Conservation (phyloP, 495 filamentous ascomycete genomes). For the Hypoxylon intermedium region DNA sequence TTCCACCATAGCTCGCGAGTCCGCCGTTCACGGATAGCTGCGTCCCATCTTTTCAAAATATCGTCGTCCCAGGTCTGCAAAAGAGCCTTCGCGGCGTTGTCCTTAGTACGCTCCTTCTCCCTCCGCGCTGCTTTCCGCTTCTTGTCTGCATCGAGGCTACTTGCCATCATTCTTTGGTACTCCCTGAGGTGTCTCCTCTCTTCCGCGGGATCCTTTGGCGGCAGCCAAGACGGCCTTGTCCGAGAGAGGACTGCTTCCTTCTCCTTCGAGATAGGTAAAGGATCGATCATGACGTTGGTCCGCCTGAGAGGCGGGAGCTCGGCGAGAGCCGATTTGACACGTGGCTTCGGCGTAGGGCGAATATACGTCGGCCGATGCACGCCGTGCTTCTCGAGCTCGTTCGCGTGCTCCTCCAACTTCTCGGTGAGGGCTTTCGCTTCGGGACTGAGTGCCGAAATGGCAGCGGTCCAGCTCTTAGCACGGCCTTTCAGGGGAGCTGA, state of each 20-base stretch:
- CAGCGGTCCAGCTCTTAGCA: conserved; percentile 85
- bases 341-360: conserved; percentile 55
- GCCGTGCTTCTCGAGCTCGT: conserved; percentile 60
- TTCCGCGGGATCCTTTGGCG: conserved; percentile 91
- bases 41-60: conserved; percentile 85
- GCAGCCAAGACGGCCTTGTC: conserved; percentile 93
- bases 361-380: conserved; percentile 22
- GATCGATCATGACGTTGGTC: conserved; percentile 94
- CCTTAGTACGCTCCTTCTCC: conserved; percentile 55
- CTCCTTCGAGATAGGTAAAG: conserved; percentile 92
- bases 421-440: conserved; percentile 90
- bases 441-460: conserved; percentile 77
- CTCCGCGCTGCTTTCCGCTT: conserved; percentile 59
- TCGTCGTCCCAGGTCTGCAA: conserved; percentile 87
- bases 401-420: conserved; percentile 84
- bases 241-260: conserved; percentile 91
- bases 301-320: conserved; percentile 84
- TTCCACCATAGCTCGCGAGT: conserved; percentile 95
- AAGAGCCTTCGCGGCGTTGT: conserved; percentile 70
- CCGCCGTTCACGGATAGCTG: conserved; percentile 71
- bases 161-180: conserved; percentile 92
- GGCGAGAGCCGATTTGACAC: conserved; percentile 61
- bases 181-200: conserved; percentile 90
- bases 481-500: conserved; percentile 59
- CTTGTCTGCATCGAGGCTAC: conserved; percentile 72